Evolutionary conservation across 1,284 basidiomycete genomes (phyloP), one percentile per base, ranked within the genome.

Genomic region (Malassezia obtusa): DNA sequence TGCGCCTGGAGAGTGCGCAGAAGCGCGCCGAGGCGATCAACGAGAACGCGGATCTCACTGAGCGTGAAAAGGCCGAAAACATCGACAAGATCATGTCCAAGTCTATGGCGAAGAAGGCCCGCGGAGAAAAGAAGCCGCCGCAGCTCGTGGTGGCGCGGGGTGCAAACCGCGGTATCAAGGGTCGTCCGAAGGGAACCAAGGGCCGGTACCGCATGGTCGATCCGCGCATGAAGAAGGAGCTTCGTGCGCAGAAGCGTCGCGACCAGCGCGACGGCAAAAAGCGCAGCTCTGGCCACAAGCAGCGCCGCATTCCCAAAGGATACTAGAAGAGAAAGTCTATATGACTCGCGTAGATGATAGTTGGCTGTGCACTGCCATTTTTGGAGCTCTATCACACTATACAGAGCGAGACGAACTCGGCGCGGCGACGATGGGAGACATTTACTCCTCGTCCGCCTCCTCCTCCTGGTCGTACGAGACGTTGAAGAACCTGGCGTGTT

Each of bases 11-110:
- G 65, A 92, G 89, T 76, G 89, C 89, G 14, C 84, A 89, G 81
- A 90, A 87, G 78, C 96, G 94, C 77, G 94, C 92, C 1, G 91
- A 96, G 69, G 89, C 87, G 50, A 84, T 98, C 58, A 90, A 89
- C 75, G 83, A 86, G 58, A 88, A 86, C 17, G 79, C 83, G 15
- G 85, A 87, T 25, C 58, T 73, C 26, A 49, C 64, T 11, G 92
- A 98, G 77, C 81, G 84, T 55, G 92, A 96, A 73, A 96, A 96
- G 77, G 89, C 92, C 7, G 82, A 83, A 60, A 86, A 88, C 72
- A 91, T 99, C 53, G 85, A 88, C 69, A 92, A 91, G 75, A 76
- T 96, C 30, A 85, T 99, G 80, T 80, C 80, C 33, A 72, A 70
- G 38, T 80, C 83, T 28, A 80, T 80, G 46, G 81, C 80, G 52